A percentile compares a stretch with the other conserved stretches of the same genome.
Evolutionary conservation across 78 protist species (phyloP).

Genomic region (Thecamonas trahens): DNA sequence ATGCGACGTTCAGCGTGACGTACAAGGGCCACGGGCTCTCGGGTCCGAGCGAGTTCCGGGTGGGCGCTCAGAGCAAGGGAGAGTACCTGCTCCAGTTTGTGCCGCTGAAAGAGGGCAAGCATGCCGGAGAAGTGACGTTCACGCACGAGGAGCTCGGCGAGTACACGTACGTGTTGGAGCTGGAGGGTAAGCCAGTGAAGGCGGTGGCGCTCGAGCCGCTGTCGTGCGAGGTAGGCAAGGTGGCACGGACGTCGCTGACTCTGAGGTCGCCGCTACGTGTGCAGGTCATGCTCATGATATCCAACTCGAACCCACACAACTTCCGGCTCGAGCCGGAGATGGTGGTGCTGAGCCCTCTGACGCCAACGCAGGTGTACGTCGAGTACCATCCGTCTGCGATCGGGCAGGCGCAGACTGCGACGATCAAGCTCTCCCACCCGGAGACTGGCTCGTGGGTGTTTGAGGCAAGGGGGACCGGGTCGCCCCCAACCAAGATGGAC

Average conservation of each 20-base stretch:
- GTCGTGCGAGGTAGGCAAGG: background rate
- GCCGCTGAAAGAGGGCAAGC: background rate
- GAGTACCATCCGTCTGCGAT: too few relatives aligned
- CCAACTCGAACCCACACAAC: too few relatives aligned
- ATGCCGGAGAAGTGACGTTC: background rate
- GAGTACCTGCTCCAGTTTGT: background rate
- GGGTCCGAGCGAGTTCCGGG: background rate
- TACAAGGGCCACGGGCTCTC: constrained; percentile 3
- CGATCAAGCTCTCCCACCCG: background rate
- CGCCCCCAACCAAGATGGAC: background rate
- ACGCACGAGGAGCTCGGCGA: constrained; percentile 25
- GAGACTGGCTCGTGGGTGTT: background rate
- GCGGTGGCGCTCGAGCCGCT: background rate
- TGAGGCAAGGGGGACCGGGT: background rate
- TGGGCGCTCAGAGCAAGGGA: background rate
- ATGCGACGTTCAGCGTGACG: constrained; percentile 4
- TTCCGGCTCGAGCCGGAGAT: too few relatives aligned
- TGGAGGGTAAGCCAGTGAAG: constrained; percentile 15
- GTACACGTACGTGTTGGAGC: constrained; percentile 42
- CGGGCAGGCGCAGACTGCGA: too few relatives aligned
- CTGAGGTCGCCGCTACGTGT: too few relatives aligned
- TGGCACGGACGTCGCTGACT: background rate
- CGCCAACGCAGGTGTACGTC: too few relatives aligned
- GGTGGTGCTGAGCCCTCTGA: too few relatives aligned
- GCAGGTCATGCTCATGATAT: too few relatives aligned